Evolutionary conservation across 1,139 yeast genomes (phyloP).

Genomic region (Pneumocystis murina): DNA sequence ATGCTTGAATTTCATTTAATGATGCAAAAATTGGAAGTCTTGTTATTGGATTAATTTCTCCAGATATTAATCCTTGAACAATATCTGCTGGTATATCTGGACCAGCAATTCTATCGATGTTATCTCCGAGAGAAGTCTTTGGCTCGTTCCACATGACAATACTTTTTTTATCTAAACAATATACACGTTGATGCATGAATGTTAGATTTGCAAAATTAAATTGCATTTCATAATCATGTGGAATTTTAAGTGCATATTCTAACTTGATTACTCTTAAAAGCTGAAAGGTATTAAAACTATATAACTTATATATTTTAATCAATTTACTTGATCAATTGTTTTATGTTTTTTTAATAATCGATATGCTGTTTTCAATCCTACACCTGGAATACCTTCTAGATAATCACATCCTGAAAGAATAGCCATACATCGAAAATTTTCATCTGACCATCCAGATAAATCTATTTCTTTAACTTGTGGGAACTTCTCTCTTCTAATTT

Average conservation of each 20-base stretch:
- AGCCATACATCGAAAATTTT: constrained; percentile 62
- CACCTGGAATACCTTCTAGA: constrained; percentile 66
- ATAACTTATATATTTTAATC: background rate
- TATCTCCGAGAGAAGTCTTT: constrained; percentile 19
- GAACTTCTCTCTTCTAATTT: constrained; percentile 37
- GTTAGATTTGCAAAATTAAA: constrained; percentile 59
- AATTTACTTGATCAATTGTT: constrained; percentile 36
- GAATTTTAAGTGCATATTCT: constrained; percentile 46
- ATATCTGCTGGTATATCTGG: background rate
- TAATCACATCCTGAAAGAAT: constrained; percentile 92
- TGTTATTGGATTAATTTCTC: background rate
- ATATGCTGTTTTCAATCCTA: constrained; percentile 72
- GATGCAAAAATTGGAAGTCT: background rate
- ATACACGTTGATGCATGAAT: constrained; percentile 76
- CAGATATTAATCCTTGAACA: background rate
- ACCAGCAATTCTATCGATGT: background rate
- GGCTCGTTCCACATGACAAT: constrained; percentile 50
- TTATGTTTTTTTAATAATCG: constrained; percentile 39
- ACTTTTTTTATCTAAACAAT: constrained; percentile 39
- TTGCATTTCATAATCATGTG: constrained; percentile 45
- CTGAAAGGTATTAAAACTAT: background rate
- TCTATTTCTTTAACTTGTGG: constrained; percentile 28
- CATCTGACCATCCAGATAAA: constrained; percentile 34
- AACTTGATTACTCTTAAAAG: constrained; percentile 38
- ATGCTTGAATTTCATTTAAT: background rate